phyloP scores from a whole-genome alignment of 2,329 filamentous ascomycete genomes.

The Podosphaera aphanis region DNA sequence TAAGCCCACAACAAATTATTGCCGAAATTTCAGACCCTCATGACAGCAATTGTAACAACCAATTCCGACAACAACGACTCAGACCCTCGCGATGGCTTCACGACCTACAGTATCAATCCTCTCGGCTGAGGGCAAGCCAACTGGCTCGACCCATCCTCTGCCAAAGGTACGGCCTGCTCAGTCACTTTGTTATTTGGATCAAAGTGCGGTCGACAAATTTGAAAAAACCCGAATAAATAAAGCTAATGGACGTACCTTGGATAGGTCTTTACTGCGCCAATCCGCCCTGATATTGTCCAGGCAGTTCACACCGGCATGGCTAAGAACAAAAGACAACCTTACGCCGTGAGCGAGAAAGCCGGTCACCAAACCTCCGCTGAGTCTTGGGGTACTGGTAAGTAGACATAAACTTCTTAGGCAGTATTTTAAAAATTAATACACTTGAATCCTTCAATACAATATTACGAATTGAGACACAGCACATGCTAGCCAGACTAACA shows the following conservation, averaged over 20 bases:
- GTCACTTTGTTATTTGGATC: neutral
- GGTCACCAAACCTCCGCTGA: constrained; percentile 99
- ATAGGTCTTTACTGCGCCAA: constrained; percentile 78
- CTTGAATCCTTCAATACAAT: too few species aligned
- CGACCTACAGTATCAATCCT: constrained; percentile 95
- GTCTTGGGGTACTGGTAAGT: constrained; percentile 98
- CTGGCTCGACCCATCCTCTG: constrained; percentile 71
- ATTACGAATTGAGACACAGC: too few species aligned
- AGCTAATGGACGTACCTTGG: constrained; percentile 7
- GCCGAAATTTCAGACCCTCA: too few species aligned
- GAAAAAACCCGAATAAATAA: too few species aligned
- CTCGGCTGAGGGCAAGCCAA: constrained; percentile 83
- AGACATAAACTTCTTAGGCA: constrained; percentile 2
- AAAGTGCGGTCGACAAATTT: too few species aligned
- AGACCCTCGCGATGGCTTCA: constrained; percentile 46
- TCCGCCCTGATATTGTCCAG: constrained; percentile 97
- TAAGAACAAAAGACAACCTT: constrained; percentile 99
- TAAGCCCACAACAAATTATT: too few species aligned
- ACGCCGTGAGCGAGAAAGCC: constrained; percentile 99
- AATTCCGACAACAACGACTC: neutral
- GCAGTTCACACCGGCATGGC: constrained; percentile 91
- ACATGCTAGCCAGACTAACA: constrained; percentile 8
- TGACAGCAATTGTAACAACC: too few species aligned
- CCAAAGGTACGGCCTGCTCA: constrained; percentile 30
- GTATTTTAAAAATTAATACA: too few species aligned